Percentiles rank a stretch among this genome's conserved stretches.
Evolutionary conservation across 1,139 yeast genomes (phyloP).

Genomic region (Kluyveromyces marxianus): DNA sequence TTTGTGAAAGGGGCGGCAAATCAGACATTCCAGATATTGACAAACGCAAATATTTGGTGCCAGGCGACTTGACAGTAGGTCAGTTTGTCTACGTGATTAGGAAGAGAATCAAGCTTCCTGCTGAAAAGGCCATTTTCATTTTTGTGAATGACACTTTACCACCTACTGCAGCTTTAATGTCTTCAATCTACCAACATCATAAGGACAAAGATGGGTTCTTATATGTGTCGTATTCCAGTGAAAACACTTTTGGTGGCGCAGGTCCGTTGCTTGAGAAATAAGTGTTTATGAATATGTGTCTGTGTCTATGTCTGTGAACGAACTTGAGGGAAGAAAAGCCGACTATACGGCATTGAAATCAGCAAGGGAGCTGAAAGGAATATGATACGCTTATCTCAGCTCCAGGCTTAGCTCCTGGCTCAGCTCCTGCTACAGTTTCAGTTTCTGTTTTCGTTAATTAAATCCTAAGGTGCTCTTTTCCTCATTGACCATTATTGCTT

Average conservation of each 20-base stretch:
- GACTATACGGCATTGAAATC: no score
- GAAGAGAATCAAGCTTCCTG: constrained; percentile 89
- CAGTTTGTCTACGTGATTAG: constrained; percentile 96
- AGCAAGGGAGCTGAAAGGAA: no score
- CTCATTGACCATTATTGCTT: no score
- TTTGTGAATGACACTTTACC: constrained; percentile 95
- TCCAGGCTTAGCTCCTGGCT: no score
- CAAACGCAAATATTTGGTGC: constrained; percentile 93
- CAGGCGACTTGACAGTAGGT: constrained; percentile 93
- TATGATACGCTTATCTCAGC: no score
- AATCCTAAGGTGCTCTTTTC: no score
- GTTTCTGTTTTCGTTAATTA: no score
- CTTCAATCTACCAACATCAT: constrained; percentile 90
- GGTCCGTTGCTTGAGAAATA: background rate
- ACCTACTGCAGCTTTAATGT: constrained; percentile 95
- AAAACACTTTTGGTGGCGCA: constrained; percentile 63
- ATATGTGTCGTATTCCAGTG: constrained; percentile 86
- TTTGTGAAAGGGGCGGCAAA: constrained; percentile 96
- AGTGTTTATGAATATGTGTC: background rate
- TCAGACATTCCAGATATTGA: constrained; percentile 94
- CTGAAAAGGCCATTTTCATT: constrained; percentile 95
- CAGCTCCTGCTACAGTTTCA: no score
- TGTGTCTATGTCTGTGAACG: no score
- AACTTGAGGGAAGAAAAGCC: no score
- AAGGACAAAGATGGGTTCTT: constrained; percentile 96